phyloP scores from a whole-genome alignment of 139 green algal species.

The Micractinium sp. region DNA sequence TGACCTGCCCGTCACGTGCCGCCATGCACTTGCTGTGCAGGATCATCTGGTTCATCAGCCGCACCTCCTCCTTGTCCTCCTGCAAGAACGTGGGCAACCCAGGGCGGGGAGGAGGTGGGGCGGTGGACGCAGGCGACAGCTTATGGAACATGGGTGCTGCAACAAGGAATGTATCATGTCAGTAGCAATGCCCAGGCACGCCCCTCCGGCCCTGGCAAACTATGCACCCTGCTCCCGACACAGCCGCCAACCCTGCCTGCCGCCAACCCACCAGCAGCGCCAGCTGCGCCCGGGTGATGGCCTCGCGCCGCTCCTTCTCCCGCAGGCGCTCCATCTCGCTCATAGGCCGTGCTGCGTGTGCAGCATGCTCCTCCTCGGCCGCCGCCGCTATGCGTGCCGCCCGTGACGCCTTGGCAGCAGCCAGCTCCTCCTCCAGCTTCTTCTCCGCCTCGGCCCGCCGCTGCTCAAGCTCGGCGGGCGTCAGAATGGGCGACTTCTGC shows the following conservation, averaged over 20 bases:
- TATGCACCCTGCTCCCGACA: background rate
- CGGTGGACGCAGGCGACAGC: no score
- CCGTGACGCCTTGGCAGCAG: background rate
- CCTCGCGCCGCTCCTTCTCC: constrained; percentile 9
- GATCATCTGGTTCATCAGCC: constrained; percentile 40
- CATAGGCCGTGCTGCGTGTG: background rate
- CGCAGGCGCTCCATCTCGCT: constrained; percentile 32
- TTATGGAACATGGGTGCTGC: background rate
- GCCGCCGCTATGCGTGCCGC: background rate
- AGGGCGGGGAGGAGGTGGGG: no score
- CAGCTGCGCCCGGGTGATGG: constrained; percentile 26
- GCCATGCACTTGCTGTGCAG: constrained; percentile 32
- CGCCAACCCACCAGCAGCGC: constrained; percentile 2
- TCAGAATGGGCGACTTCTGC: constrained; percentile 17
- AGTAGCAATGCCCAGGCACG: no score
- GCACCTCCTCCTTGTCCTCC: constrained; percentile 31
- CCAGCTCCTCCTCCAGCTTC: constrained; percentile 23
- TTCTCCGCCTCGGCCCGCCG: background rate
- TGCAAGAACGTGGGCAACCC: background rate
- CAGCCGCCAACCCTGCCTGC: no score
- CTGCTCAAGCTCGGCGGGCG: background rate
- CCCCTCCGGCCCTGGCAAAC: no score
- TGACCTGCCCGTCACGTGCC: constrained; percentile 20
- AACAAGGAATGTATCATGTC: background rate
- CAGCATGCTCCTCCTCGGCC: background rate